Base-by-base conservation (phyloP, 2,329 filamentous ascomycete genomes). In the Chrysosporium queenslandicum region DNA sequence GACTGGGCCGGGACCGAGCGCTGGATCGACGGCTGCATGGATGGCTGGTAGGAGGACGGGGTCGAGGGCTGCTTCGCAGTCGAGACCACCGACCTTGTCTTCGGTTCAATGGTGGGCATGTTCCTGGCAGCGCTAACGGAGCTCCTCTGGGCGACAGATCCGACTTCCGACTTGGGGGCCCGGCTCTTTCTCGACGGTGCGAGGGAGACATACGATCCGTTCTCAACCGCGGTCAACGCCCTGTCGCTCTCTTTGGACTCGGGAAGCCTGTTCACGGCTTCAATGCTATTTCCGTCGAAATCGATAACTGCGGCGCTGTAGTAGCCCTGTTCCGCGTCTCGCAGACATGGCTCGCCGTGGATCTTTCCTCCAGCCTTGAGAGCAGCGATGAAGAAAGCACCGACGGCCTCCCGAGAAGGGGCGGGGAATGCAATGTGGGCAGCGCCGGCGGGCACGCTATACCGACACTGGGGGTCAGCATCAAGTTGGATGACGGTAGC, bases 221-320 rank as follows among this genome's bases (percentile, higher is more conserved):
- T 66, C 50, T 70, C 67, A 7, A 70, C 59, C 7, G 67, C 56
- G n/a, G 63, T 64, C 54, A 70, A 58, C 30, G 66, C 62, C 18
- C 55, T 51, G 3, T 56, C 52, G 27, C 60, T 65, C 18, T 58
- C 60, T 29, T 60, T 61, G n/a, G 62, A 63, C 45, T 58, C 61
- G 25, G 59, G 55, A 14, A 61, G 14, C 18, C 47, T 39, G 32
- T 40, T 40, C 1, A 90, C 80, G 27, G 87, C 85, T 64, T 92
- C 86, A 64, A 94, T 82, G 60, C 79, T 85, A 71, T 94, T 94
- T 47, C 86, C 86, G 70, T 94, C 87, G 51, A 87, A 77, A 67
- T 94, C 88, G 55, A 81, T 77, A 37, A 88, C 71, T 5, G 79
- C 78, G 45, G 80, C 79, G 56, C 80, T 82, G 69, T 82, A 75